Percentiles rank a stretch among this genome's conserved stretches.
Evolutionary conservation across 2,329 filamentous ascomycete genomes (phyloP).

Genomic region (Trichoderma sp.): DNA sequence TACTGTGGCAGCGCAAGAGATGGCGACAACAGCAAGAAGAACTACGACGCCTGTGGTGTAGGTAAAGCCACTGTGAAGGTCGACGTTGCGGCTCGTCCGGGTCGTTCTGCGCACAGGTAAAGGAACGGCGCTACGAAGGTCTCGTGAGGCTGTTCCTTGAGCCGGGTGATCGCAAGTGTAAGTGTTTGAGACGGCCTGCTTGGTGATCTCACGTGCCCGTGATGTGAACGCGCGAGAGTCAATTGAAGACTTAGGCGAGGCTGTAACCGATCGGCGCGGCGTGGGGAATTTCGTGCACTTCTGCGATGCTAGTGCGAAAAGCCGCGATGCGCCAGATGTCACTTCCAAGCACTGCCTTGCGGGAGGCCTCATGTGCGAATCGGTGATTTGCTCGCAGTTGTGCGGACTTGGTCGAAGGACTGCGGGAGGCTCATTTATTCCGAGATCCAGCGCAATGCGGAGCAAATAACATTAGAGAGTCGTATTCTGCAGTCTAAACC

Average conservation of each 20-base stretch:
- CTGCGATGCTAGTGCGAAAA: conserved; percentile 8
- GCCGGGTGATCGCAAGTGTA: neutral
- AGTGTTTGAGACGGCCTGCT: conserved; percentile 5
- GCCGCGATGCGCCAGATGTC: conserved; percentile 1
- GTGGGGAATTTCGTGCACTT: conserved; percentile 1
- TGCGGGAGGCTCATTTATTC: neutral
- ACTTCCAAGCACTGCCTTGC: conserved; percentile 22
- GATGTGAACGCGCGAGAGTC: neutral
- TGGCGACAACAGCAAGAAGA: conserved; percentile 1
- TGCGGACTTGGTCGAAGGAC: neutral
- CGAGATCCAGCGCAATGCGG: conserved; percentile 6
- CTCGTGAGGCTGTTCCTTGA: neutral
- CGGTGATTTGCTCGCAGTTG: neutral
- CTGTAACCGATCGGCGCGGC: conserved; percentile 1
- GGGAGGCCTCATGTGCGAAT: conserved; percentile 25
- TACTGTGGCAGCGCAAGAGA: neutral
- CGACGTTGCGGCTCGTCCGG: conserved; percentile 3
- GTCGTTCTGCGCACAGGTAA: neutral
- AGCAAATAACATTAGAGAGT: neutral
- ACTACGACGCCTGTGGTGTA: conserved; percentile 4
- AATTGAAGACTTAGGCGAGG: neutral
- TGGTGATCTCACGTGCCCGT: conserved; percentile 7
- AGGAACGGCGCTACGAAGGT: neutral
- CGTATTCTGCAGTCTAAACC: neutral
- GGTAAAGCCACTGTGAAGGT: conserved; percentile 15